These are phyloP conservation scores for Rhodotorula sp. DNA, from an alignment of 1,284 basidiomycete species.

Conservation along the genomic window DNA sequence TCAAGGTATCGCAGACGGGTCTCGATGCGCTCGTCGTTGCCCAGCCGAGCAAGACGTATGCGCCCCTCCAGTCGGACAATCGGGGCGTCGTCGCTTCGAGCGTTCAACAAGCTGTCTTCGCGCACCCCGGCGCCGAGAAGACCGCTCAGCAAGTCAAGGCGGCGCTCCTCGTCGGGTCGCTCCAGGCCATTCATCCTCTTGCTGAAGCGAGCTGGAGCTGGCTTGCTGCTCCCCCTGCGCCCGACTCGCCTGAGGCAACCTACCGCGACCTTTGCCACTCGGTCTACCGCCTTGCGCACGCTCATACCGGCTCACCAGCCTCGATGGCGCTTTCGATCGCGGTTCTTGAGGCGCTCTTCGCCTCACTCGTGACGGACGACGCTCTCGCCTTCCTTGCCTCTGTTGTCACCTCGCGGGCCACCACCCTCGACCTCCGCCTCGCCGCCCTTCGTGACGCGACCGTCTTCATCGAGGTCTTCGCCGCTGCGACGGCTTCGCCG, in stretches of 20 bases:
- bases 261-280: constrained; percentile 17
- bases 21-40: constrained; percentile 15
- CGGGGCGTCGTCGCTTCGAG: not conserved
- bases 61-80: constrained; percentile 1
- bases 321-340: constrained; percentile 56
- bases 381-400: constrained; percentile 77
- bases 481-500: constrained; percentile 48
- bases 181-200: constrained; percentile 19
- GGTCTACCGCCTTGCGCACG: constrained; percentile 64
- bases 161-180: constrained; percentile 42
- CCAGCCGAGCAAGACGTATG: not conserved
- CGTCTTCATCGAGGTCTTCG: constrained; percentile 55
- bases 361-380: constrained; percentile 62
- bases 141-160: constrained; percentile 45
- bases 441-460: constrained; percentile 76
- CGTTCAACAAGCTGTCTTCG: constrained; percentile 35
- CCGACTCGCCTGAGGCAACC: not conserved
- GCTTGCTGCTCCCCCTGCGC: constrained; percentile 18
- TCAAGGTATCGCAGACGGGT: not conserved
- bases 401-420: constrained; percentile 56
- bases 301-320: constrained; percentile 45
- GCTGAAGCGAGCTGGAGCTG: constrained; percentile 31
- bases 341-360: constrained; percentile 66
- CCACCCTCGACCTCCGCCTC: constrained; percentile 56
- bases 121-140: constrained; percentile 43